A percentile compares a stretch with the other conserved stretches of the same genome.
These are phyloP conservation scores for Chlamydomonas schloesseri DNA, from an alignment of 139 green algal genomes.

Conservation along the genomic window DNA sequence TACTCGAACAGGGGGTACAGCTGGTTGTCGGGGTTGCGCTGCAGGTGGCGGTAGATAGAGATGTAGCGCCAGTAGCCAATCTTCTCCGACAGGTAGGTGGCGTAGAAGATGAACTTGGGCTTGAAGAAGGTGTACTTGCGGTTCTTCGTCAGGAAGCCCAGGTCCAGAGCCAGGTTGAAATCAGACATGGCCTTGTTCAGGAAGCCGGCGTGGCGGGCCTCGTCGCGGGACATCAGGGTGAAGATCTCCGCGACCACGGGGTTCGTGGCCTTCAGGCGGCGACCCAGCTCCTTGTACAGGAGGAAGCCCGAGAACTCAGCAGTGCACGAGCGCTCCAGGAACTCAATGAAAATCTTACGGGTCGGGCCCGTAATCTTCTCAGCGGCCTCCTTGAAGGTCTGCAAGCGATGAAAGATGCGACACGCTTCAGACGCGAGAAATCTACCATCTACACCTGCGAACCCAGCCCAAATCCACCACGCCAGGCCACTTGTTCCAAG, in stretches of 20 bases:
- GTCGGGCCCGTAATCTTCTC: slow-evolving; percentile 88
- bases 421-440: too few species aligned
- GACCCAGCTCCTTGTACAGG: slow-evolving; percentile 99
- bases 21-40: slow-evolving; percentile 96
- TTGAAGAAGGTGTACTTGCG: slow-evolving; percentile 93
- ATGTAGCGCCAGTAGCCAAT: slow-evolving; percentile 99
- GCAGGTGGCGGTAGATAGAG: slow-evolving; percentile 76
- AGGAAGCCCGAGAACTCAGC: slow-evolving; percentile 99
- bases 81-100: slow-evolving; percentile 98
- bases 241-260: slow-evolving; percentile 92
- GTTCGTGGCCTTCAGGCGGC: slow-evolving; percentile 95
- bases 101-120: slow-evolving; percentile 98
- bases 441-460: too few species aligned
- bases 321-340: slow-evolving; percentile 99
- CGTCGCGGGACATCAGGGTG: slow-evolving; percentile 98
- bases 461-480: too few species aligned
- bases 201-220: slow-evolving; percentile 98
- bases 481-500: background rate
- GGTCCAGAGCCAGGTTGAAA: slow-evolving; percentile 76
- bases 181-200: slow-evolving; percentile 92
- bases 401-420: background rate
- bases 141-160: slow-evolving; percentile 99
- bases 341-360: slow-evolving; percentile 97
- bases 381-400: slow-evolving; percentile 89
- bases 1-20: slow-evolving; percentile 99